These are phyloP conservation scores for Corymbia citriodora DNA, from an alignment of 441 rosid genomes.

Conservation along the genomic window DNA sequence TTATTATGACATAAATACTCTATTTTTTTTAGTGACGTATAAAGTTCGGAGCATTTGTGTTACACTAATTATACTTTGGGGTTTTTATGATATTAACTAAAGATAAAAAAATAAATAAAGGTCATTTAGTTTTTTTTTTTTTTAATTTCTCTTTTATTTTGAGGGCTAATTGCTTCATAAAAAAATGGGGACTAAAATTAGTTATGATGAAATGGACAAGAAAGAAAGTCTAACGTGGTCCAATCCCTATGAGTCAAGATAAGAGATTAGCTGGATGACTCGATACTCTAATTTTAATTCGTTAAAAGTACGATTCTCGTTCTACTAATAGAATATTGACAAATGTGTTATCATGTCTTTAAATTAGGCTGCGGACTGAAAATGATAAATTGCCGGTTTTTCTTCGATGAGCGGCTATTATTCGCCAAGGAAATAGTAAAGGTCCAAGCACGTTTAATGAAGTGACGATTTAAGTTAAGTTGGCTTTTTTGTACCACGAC, in stretches of 20 bases:
- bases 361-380: too few relatives aligned
- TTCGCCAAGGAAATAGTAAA: not conserved
- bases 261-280: not conserved
- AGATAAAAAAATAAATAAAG: not conserved
- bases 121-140: not conserved
- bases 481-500: rapidly evolving
- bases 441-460: not conserved
- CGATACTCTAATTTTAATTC: not conserved
- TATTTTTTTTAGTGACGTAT: too few relatives aligned
- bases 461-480: not conserved
- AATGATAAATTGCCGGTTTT: too few relatives aligned
- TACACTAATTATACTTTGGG: too few relatives aligned
- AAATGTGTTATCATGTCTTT: too few relatives aligned
- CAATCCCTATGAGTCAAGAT: not conserved
- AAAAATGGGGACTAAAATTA: too few relatives aligned
- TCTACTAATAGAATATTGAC: not conserved
- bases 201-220: not conserved
- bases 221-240: not conserved
- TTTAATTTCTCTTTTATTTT: not conserved
- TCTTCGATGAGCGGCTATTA: not conserved
- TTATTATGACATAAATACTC: too few relatives aligned
- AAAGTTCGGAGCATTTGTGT: too few relatives aligned
- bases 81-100: too few relatives aligned
- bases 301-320: not conserved
- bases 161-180: not conserved